A percentile compares a stretch with the other conserved stretches of the same genome.
Evolutionary conservation across 2,329 filamentous ascomycete species (phyloP).

Genomic region (Aspergillus eucalypticola): DNA sequence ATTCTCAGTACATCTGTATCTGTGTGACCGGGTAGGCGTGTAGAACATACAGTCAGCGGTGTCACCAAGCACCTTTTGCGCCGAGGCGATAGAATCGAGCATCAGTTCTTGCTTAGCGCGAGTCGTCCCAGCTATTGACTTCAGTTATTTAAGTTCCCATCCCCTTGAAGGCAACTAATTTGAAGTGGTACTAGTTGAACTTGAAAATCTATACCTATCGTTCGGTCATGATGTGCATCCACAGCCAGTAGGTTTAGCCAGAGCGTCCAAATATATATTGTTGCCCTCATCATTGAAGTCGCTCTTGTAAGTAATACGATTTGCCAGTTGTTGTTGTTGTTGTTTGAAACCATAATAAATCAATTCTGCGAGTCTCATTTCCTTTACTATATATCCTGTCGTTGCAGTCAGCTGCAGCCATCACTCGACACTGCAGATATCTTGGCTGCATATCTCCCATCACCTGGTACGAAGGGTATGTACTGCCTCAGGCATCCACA

Average conservation of each 20-base stretch:
- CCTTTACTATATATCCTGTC: not conserved
- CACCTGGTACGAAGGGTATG: not conserved
- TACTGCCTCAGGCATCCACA: not conserved
- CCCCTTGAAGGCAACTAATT: too few species aligned
- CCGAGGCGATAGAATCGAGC: not conserved
- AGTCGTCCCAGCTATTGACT: not conserved
- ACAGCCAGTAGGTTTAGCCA: not conserved
- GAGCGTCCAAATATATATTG: not conserved
- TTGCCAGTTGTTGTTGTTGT: too few species aligned
- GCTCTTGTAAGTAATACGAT: too few species aligned
- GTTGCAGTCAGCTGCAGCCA: not conserved
- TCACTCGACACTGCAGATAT: not conserved
- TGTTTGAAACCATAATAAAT: too few species aligned
- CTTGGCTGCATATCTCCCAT: conserved; percentile 1
- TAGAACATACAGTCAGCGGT: not conserved
- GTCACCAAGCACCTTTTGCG: not conserved
- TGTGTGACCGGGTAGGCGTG: not conserved
- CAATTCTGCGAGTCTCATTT: not conserved
- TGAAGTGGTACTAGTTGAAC: too few species aligned
- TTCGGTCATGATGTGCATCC: not conserved
- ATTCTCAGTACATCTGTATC: not conserved
- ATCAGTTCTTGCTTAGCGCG: not conserved
- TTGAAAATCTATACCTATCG: not conserved
- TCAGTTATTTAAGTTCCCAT: not conserved
- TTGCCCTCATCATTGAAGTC: not conserved